phyloP scores from a whole-genome alignment of 73 alveolate species.

The Paramecium tetraurelia region DNA sequence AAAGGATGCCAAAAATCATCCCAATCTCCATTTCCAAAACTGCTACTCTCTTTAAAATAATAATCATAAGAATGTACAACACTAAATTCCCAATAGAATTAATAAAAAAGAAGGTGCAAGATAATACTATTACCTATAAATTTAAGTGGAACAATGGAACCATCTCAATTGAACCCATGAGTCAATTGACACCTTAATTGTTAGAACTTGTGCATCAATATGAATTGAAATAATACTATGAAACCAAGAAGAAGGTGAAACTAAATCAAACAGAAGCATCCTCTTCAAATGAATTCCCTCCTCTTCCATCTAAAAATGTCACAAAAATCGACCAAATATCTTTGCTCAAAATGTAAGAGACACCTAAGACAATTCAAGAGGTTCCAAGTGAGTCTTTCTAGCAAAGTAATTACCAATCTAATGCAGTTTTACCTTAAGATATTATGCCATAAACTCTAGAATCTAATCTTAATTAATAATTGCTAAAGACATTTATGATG shows the following conservation, averaged over 20 bases:
- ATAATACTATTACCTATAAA: background rate
- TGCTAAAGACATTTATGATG: background rate
- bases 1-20: background rate
- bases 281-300: background rate
- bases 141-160: conserved; percentile 14
- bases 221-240: background rate
- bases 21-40: background rate
- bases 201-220: background rate
- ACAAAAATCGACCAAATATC: background rate
- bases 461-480: background rate
- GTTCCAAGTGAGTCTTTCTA: background rate
- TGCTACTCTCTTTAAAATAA: background rate
- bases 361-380: background rate
- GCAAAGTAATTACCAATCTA: background rate
- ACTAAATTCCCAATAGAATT: background rate
- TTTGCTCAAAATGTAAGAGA: background rate
- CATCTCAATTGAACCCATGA: background rate
- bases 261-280: background rate
- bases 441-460: background rate
- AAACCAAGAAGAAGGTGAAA: background rate
- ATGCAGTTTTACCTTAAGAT: background rate
- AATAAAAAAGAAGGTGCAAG: background rate
- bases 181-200: background rate
- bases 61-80: background rate
- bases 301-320: background rate